These are phyloP conservation scores for Pythium phragmitis DNA, from an alignment of 352 stramenopile species.

Conservation along the genomic window DNA sequence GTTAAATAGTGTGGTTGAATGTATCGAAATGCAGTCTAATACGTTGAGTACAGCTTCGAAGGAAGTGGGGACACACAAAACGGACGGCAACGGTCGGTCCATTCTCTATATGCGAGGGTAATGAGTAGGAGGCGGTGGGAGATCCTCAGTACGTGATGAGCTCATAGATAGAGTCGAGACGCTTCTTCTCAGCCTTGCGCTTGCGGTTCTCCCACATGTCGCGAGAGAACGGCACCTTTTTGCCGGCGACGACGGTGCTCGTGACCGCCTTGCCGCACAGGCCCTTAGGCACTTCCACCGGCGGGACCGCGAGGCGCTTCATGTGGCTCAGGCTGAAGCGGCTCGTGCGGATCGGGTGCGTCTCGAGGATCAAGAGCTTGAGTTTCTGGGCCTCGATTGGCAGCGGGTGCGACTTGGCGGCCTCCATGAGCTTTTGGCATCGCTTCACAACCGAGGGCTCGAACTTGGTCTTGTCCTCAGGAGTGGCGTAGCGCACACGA, in stretches of 20 bases:
- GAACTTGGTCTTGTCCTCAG: slow-evolving; percentile 27
- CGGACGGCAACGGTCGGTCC: neutral
- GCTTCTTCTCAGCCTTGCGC: slow-evolving; percentile 31
- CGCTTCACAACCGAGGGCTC: slow-evolving; percentile 36
- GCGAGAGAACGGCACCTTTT: slow-evolving; percentile 61
- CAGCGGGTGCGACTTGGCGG: slow-evolving; percentile 30
- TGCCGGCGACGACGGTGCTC: slow-evolving; percentile 47
- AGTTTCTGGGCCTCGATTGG: slow-evolving; percentile 49
- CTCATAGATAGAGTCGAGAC: slow-evolving; percentile 32
- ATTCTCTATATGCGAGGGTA: slow-evolving; percentile 11
- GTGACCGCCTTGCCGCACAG: slow-evolving; percentile 43
- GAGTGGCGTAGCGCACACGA: slow-evolving; percentile 25
- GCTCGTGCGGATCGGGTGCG: slow-evolving; percentile 39
- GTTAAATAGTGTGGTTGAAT: slow-evolving; percentile 15
- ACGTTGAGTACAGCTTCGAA: neutral
- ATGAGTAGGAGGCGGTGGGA: neutral
- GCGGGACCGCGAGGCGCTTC: slow-evolving; percentile 55
- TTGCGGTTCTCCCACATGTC: slow-evolving; percentile 74
- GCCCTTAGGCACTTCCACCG: slow-evolving; percentile 50
- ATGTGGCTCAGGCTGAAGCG: slow-evolving; percentile 66
- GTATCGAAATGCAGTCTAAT: neutral
- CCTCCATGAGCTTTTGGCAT: slow-evolving; percentile 37
- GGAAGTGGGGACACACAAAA: slow-evolving; percentile 1
- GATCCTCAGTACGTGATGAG: slow-evolving; percentile 24
- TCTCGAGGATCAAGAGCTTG: slow-evolving; percentile 55